Evolutionary conservation across 164 flowering plant genomes (phyloP).

Genomic region (Magnolia sinica): DNA sequence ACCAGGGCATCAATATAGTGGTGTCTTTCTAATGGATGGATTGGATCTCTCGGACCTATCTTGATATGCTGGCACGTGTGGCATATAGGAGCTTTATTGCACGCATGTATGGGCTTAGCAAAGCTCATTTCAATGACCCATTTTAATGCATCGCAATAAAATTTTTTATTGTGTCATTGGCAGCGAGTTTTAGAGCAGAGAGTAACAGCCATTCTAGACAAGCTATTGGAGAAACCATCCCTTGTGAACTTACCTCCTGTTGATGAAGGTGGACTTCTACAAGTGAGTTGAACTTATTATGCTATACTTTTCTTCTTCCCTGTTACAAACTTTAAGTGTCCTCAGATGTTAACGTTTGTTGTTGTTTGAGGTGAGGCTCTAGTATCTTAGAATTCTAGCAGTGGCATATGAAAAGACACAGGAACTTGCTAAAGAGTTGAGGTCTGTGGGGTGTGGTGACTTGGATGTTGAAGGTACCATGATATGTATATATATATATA

Average conservation of each 20-base stretch:
- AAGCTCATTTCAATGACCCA: not conserved
- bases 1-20: too few species aligned
- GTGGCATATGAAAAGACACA: constrained; percentile 95
- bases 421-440: constrained; percentile 89
- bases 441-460: constrained; percentile 95
- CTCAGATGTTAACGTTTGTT: constrained; percentile 23
- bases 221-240: constrained; percentile 82
- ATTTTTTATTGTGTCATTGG: constrained; percentile 11
- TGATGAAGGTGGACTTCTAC: constrained; percentile 86
- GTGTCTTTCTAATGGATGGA: too few species aligned
- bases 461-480: constrained; percentile 89
- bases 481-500: not conserved
- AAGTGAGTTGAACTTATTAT: constrained; percentile 52
- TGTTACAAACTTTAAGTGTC: constrained; percentile 10
- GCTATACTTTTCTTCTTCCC: not conserved
- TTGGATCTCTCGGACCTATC: too few species aligned
- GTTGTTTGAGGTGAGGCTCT: constrained; percentile 28
- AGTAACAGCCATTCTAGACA: constrained; percentile 84
- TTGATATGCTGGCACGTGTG: too few species aligned
- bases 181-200: constrained; percentile 97
- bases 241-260: constrained; percentile 77
- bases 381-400: constrained; percentile 96
- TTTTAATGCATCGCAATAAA: not conserved
- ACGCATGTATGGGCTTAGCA: too few species aligned
- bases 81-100: too few species aligned